Conservation (phyloP, 2,329 filamentous ascomycete species). For the Scedosporium boydii region DNA sequence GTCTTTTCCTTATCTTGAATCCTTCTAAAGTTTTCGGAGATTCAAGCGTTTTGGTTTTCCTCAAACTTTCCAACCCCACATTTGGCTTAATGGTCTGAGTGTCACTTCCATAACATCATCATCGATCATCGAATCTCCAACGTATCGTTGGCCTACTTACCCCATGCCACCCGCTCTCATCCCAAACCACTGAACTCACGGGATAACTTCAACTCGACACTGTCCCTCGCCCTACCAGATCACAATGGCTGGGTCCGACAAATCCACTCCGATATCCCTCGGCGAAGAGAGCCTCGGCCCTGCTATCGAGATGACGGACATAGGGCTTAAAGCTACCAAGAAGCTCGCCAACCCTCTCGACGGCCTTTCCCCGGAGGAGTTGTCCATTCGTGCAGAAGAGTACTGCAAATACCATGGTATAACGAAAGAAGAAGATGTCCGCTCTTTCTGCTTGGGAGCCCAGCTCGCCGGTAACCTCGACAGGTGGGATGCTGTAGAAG, state of each 20-base stretch:
- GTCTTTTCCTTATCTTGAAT: neutral
- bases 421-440: conserved; percentile 43
- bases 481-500: conserved; percentile 37
- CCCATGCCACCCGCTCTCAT: too few species aligned
- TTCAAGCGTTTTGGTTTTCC: neutral
- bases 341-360: conserved; percentile 5
- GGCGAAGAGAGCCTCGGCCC: neutral
- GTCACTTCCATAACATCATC: neutral
- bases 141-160: too few species aligned
- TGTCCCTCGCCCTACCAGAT: neutral
- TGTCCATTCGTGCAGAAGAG: neutral
- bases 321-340: neutral
- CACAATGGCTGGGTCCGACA: neutral
- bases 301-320: neutral
- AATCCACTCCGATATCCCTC: neutral
- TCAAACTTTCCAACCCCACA: neutral
- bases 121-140: neutral
- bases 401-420: conserved; percentile 35
- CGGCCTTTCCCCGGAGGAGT: neutral
- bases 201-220: neutral
- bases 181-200: neutral
- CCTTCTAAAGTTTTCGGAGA: neutral
- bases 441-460: conserved; percentile 50
- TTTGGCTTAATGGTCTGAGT: neutral
- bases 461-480: conserved; percentile 44